These are phyloP conservation scores for Termitomyces sp. DNA, from an alignment of 768 basidiomycete genomes.

Conservation along the genomic window DNA sequence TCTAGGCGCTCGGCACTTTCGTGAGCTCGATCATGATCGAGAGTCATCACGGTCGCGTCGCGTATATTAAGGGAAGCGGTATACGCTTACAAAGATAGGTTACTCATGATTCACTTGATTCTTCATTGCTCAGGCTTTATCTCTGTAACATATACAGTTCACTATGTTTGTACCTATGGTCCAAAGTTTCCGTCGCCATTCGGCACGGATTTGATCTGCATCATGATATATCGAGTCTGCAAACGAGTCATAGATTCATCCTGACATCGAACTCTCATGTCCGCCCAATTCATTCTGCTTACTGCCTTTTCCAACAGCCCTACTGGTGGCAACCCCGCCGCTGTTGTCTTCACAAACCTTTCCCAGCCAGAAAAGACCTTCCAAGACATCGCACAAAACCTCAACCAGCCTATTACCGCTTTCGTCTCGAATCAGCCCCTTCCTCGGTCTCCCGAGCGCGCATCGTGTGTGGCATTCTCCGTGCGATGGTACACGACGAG, in stretches of 20 bases:
- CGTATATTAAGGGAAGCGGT: too few species aligned
- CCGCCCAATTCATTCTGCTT: slow-evolving; percentile 24
- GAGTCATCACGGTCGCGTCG: too few species aligned
- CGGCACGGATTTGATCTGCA: too few species aligned
- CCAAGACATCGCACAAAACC: slow-evolving; percentile 29
- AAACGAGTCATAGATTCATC: neutral
- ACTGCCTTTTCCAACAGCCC: slow-evolving; percentile 38
- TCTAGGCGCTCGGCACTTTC: too few species aligned
- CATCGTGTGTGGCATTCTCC: slow-evolving; percentile 20
- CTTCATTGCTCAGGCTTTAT: too few species aligned
- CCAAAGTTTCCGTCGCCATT: too few species aligned
- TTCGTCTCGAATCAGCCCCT: slow-evolving; percentile 9
- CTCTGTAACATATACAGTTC: too few species aligned
- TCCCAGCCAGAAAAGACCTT: slow-evolving; percentile 22
- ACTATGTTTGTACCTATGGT: too few species aligned
- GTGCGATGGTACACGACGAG: slow-evolving; percentile 33
- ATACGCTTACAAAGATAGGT: too few species aligned
- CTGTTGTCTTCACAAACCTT: slow-evolving; percentile 30
- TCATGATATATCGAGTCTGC: too few species aligned
- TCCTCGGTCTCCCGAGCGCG: neutral
- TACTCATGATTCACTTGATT: too few species aligned
- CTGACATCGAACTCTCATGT: neutral
- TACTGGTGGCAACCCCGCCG: slow-evolving; percentile 41
- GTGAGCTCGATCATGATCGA: too few species aligned
- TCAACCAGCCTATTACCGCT: slow-evolving; percentile 33